These are phyloP conservation scores for Dioszegia crocea DNA, from an alignment of 768 basidiomycete species.

Conservation along the genomic window DNA sequence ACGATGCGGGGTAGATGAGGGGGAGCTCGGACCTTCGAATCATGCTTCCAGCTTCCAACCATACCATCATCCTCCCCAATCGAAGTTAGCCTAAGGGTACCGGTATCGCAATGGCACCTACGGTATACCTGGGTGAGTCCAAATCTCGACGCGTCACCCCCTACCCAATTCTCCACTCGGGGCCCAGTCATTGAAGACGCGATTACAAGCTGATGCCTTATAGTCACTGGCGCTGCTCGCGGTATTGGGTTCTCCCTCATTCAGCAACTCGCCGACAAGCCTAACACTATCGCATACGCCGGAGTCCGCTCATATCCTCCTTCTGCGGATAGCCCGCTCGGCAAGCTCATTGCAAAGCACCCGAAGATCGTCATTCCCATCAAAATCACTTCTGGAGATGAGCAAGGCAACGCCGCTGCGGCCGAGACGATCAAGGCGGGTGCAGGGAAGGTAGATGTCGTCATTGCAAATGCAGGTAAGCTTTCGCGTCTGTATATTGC, in stretches of 20 bases:
- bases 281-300: neutral
- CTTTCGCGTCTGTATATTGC: neutral
- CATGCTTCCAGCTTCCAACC: no score
- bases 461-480: constrained; percentile 35
- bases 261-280: neutral
- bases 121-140: no score
- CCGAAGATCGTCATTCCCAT: neutral
- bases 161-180: no score
- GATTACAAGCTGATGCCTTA: no score
- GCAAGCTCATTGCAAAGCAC: neutral
- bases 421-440: neutral
- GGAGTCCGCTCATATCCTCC: neutral
- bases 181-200: no score
- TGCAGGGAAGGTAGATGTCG: constrained; percentile 25
- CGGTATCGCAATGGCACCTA: no score
- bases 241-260: neutral
- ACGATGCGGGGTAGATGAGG: no score
- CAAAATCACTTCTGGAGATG: neutral
- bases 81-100: no score
- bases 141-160: no score
- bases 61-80: no score
- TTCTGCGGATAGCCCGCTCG: neutral
- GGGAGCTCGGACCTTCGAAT: no score
- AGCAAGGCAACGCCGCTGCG: neutral
- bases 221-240: neutral